phyloP scores from a whole-genome alignment of 306 rosid species.

The Lotus japonicus region DNA sequence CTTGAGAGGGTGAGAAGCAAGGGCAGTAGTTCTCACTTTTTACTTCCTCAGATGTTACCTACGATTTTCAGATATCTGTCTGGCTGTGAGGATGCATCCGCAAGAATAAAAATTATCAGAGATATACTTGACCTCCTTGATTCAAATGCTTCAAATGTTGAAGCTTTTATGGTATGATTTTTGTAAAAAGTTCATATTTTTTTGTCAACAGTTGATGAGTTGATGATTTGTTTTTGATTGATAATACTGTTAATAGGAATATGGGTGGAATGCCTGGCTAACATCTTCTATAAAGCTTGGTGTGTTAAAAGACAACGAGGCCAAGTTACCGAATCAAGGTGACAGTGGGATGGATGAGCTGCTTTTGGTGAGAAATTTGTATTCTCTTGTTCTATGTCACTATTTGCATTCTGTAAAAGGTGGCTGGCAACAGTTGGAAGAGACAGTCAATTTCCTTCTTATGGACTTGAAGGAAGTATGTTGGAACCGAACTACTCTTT shows the following conservation, averaged over 20 bases:
- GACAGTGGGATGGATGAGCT: constrained; percentile 49
- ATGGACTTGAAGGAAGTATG: constrained; percentile 67
- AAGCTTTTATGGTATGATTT: constrained; percentile 84
- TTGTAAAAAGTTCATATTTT: not conserved
- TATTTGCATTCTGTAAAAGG: constrained; percentile 75
- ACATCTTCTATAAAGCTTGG: constrained; percentile 67
- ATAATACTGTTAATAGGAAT: constrained; percentile 52
- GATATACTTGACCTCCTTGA: constrained; percentile 95
- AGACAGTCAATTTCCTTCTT: constrained; percentile 66
- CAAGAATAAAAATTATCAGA: constrained; percentile 63
- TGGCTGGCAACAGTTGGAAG: constrained; percentile 97
- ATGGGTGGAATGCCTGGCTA: constrained; percentile 96
- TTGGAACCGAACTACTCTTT: constrained; percentile 19
- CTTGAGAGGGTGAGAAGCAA: constrained; percentile 66
- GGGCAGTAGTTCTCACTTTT: constrained; percentile 66
- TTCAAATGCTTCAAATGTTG: constrained; percentile 89
- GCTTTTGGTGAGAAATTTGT: constrained; percentile 56
- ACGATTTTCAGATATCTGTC: constrained; percentile 77
- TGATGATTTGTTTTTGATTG: constrained; percentile 19
- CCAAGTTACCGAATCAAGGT: constrained; percentile 36
- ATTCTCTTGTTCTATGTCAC: constrained; percentile 76
- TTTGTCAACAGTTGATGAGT: not conserved
- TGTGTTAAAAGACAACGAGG: constrained; percentile 51
- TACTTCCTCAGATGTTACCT: constrained; percentile 82
- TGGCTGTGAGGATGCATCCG: constrained; percentile 59